Evolutionary conservation across 345 rosid species (phyloP).

Genomic region (Gossypium stocksii): DNA sequence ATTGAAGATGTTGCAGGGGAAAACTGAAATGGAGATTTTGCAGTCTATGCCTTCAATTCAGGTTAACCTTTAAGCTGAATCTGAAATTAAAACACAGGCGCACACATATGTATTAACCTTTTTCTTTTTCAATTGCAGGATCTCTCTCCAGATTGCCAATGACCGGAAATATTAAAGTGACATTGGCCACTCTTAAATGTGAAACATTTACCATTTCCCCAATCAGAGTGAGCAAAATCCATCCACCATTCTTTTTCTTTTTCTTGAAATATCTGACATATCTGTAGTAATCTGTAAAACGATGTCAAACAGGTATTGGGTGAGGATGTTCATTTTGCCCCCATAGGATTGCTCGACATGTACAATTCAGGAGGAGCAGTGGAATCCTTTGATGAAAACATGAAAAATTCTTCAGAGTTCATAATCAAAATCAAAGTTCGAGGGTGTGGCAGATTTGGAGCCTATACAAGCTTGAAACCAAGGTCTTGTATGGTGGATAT

Average conservation of each 20-base stretch:
- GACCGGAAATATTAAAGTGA: slow-evolving; percentile 34
- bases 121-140: slow-evolving; percentile 24
- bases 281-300: neutral
- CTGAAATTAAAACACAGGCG: neutral
- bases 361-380: slow-evolving; percentile 65
- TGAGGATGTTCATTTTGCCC: slow-evolving; percentile 31
- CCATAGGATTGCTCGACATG: slow-evolving; percentile 53
- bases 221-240: slow-evolving; percentile 30
- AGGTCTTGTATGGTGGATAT: slow-evolving; percentile 48
- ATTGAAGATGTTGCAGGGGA: slow-evolving; percentile 41
- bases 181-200: slow-evolving; percentile 36
- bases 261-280: no score
- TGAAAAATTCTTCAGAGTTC: slow-evolving; percentile 21
- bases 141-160: slow-evolving; percentile 31
- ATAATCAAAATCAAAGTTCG: slow-evolving; percentile 26
- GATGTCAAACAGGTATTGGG: slow-evolving; percentile 33
- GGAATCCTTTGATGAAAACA: slow-evolving; percentile 30
- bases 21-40: slow-evolving; percentile 53
- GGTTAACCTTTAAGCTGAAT: slow-evolving; percentile 25
- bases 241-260: no score
- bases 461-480: slow-evolving; percentile 41
- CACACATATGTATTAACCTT: neutral
- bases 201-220: slow-evolving; percentile 53
- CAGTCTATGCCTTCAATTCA: slow-evolving; percentile 45
- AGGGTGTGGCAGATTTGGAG: slow-evolving; percentile 58